Base-by-base conservation (phyloP, 306 rosid genomes). In the Cucurbita ficifolia region DNA sequence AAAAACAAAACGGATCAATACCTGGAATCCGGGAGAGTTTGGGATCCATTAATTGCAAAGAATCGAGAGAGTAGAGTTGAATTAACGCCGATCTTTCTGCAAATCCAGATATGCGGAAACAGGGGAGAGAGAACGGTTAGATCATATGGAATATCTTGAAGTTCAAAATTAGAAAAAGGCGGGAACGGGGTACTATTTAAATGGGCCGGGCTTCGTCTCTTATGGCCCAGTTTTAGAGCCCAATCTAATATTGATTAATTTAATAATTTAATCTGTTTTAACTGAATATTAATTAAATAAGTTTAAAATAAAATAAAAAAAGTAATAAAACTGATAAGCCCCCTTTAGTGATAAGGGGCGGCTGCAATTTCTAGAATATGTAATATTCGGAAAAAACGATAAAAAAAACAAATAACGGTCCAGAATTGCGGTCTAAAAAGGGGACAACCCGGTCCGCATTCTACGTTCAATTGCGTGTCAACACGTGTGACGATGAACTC, bases 21-120 rank as follows among this genome's bases (percentile, higher is more conserved):
- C 78, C 78, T 36, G 63, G 62, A 63, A 76, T 10, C 10, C 64
- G 51, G 10, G 61, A 10, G 24, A 35, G 52, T 10, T 52, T 59
- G 49, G 78, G 58, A 35, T 75, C 78, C 78, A 75, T 75, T 36
- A 33, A 60, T 35, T 19, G 39, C 63, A 55, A 43, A 38, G 22
- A 73, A 36, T 39, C 18, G 39, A 73, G 40, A 39, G 35, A 33
- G 5, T 3, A 3, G 14, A 53, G n/a, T 35, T 22, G 53, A 55
- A 73, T 73, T 38, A 73, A 73, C 40, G 76, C 52, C 5, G 64
- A 13, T 17, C 52, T 73, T 54, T 29, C 22, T n/a, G 50, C 46
- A 71, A 52, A 52, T 72, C 51, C 14, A 53, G 21, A 45, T 12
- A 13, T 22, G 12, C 22, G 18, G 46, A 70, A 54, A 39, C 19